Evolutionary conservation across 2,329 filamentous ascomycete genomes (phyloP).

Genomic region (Fusarium sp.): DNA sequence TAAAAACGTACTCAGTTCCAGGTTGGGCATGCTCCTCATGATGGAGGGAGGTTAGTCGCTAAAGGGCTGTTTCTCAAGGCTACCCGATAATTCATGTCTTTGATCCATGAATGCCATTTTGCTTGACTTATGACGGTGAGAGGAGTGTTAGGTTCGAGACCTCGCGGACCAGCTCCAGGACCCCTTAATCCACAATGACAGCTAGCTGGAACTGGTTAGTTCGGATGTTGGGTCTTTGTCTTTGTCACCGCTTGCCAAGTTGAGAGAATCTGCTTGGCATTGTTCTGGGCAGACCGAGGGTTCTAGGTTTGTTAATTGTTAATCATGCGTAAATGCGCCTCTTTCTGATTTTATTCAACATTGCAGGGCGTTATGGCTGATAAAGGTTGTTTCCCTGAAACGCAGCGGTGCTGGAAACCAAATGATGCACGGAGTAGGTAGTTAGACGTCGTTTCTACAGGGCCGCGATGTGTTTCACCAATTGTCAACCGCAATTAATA

Average conservation of each 20-base stretch:
- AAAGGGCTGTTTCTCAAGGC: slow-evolving; percentile 2
- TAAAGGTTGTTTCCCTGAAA: background rate
- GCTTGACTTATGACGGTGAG: slow-evolving; percentile 16
- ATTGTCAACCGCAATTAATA: background rate
- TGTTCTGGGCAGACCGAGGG: background rate
- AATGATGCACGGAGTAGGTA: background rate
- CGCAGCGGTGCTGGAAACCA: background rate
- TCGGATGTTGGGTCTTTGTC: background rate
- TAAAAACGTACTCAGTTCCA: slow-evolving; percentile 2
- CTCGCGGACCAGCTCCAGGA: background rate
- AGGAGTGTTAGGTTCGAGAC: slow-evolving; percentile 14
- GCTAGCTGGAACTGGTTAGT: slow-evolving; percentile 12
- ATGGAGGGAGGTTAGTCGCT: background rate
- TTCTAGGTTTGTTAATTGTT: background rate
- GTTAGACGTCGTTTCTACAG: too few relatives aligned
- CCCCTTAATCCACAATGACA: slow-evolving; percentile 8
- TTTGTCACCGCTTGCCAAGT: slow-evolving; percentile 12
- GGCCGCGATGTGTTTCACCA: background rate
- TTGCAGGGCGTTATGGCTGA: background rate
- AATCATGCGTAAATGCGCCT: slow-evolving; percentile 10
- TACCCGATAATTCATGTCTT: slow-evolving; percentile 21
- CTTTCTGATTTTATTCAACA: background rate
- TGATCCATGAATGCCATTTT: slow-evolving; percentile 1
- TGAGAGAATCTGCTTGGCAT: slow-evolving; percentile 4
- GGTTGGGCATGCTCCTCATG: background rate